These are phyloP conservation scores for Penicillium cinerascens DNA, from an alignment of 495 filamentous ascomycete genomes.

Conservation along the genomic window DNA sequence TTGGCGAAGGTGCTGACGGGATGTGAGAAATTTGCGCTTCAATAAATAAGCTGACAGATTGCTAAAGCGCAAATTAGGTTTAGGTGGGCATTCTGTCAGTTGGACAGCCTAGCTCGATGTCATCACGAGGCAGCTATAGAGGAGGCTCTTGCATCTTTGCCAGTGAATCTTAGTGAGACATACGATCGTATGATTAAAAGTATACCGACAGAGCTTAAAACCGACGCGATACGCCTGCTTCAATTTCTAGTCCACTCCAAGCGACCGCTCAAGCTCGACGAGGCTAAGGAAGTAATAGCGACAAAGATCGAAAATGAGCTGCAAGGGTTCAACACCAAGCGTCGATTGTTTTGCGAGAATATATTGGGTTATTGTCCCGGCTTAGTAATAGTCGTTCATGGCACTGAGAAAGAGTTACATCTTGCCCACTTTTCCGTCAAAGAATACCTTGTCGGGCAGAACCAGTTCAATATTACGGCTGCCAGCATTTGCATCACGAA, in stretches of 20 bases:
- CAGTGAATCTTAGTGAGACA: constrained; percentile 34
- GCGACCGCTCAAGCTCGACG: constrained; percentile 15
- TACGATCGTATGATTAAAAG: constrained; percentile 33
- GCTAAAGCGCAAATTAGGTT: constrained; percentile 31
- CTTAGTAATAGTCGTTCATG: constrained; percentile 11
- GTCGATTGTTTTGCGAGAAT: constrained; percentile 19
- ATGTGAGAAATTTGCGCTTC: constrained; percentile 27
- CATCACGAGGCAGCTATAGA: constrained; percentile 14
- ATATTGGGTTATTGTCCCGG: constrained; percentile 16
- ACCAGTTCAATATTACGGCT: not conserved
- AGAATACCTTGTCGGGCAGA: constrained; percentile 10
- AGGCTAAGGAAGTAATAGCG: constrained; percentile 25
- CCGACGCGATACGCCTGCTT: constrained; percentile 21
- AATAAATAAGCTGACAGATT: constrained; percentile 8
- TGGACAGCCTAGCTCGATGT: constrained; percentile 34
- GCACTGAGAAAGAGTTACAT: constrained; percentile 10
- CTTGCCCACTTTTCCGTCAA: constrained; percentile 31
- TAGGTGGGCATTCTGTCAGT: constrained; percentile 36
- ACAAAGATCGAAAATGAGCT: constrained; percentile 8
- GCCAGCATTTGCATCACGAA: constrained; percentile 21
- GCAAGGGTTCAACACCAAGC: constrained; percentile 11
- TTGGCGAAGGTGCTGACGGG: constrained; percentile 27
- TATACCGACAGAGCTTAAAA: constrained; percentile 20
- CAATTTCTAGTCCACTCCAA: constrained; percentile 22
- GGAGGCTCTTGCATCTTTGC: constrained; percentile 29